These are phyloP conservation scores for Curvularia spicifera DNA, from an alignment of 2,329 filamentous ascomycete species.

Conservation along the genomic window DNA sequence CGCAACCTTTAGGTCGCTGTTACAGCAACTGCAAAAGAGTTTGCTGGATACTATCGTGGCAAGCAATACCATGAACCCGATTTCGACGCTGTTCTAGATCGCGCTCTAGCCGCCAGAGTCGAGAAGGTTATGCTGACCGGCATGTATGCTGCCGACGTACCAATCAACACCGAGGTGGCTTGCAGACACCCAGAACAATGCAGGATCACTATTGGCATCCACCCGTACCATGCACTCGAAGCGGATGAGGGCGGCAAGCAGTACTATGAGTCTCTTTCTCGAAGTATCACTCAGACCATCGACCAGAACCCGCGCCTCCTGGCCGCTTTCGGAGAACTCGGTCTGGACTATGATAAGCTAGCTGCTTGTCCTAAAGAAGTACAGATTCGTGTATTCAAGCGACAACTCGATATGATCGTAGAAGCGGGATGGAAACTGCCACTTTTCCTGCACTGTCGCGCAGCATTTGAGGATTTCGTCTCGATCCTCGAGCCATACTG, in stretches of 20 bases:
- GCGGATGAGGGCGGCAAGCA: slow-evolving; percentile 44
- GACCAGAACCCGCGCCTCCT: slow-evolving; percentile 35
- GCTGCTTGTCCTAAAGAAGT: slow-evolving; percentile 52
- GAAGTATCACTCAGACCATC: slow-evolving; percentile 29
- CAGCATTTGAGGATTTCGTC: slow-evolving; percentile 54
- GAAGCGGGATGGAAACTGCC: slow-evolving; percentile 46
- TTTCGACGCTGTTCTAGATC: slow-evolving; percentile 10
- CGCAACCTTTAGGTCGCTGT: slow-evolving; percentile 35
- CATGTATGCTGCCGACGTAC: slow-evolving; percentile 53
- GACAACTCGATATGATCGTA: slow-evolving; percentile 52
- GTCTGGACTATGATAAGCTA: slow-evolving; percentile 59
- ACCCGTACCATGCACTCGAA: slow-evolving; percentile 59
- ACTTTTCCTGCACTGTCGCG: slow-evolving; percentile 53
- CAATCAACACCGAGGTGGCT: slow-evolving; percentile 34
- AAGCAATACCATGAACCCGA: slow-evolving; percentile 11
- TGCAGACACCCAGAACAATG: slow-evolving; percentile 39
- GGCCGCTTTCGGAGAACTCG: slow-evolving; percentile 58
- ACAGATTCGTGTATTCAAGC: slow-evolving; percentile 52
- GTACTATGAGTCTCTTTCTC: slow-evolving; percentile 37
- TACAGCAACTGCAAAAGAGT: slow-evolving; percentile 50
- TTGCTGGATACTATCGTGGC: slow-evolving; percentile 58
- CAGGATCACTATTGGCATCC: slow-evolving; percentile 58
- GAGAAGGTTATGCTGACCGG: slow-evolving; percentile 49
- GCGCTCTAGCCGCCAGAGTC: slow-evolving; percentile 47
- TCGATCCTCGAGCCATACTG: slow-evolving; percentile 52